phyloP scores from a whole-genome alignment of 108 stramenopile genomes.

The Fragilaria crotonensis region DNA sequence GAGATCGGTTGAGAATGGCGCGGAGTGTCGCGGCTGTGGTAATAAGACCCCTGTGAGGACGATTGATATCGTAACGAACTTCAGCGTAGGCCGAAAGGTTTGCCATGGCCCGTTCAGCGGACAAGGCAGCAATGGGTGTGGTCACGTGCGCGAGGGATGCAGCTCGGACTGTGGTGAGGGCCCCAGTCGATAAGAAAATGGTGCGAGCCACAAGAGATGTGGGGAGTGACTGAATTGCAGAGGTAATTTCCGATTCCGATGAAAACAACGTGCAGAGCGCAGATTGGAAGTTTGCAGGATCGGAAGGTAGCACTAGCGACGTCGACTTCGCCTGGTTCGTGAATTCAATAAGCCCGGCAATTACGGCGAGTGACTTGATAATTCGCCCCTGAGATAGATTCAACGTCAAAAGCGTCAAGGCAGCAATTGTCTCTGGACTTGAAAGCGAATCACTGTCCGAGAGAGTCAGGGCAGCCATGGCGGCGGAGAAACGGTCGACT shows the following conservation, averaged over 20 bases:
- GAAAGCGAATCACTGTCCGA: background rate
- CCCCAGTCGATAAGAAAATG: background rate
- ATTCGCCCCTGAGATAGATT: constrained; percentile 1
- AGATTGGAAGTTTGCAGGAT: background rate
- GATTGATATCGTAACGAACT: constrained; percentile 30
- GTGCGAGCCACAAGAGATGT: background rate
- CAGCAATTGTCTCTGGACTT: background rate
- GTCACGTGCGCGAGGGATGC: background rate
- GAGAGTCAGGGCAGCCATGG: background rate
- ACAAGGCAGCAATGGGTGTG: constrained; percentile 28
- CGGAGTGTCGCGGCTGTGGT: constrained; percentile 37
- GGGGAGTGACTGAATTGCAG: background rate
- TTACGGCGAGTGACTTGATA: background rate
- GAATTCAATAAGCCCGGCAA: background rate
- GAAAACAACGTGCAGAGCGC: background rate
- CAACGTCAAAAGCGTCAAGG: constrained; percentile 1
- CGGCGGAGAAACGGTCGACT: background rate
- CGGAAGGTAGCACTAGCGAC: background rate
- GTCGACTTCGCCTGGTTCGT: background rate
- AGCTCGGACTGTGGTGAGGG: background rate
- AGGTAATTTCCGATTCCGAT: background rate
- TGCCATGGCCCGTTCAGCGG: constrained; percentile 21
- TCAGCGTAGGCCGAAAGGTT: constrained; percentile 21
- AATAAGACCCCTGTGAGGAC: constrained; percentile 46
- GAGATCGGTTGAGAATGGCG: constrained; percentile 31